These are phyloP conservation scores for Ustilago crameri DNA, from an alignment of 1,284 basidiomycete species.

Conservation along the genomic window DNA sequence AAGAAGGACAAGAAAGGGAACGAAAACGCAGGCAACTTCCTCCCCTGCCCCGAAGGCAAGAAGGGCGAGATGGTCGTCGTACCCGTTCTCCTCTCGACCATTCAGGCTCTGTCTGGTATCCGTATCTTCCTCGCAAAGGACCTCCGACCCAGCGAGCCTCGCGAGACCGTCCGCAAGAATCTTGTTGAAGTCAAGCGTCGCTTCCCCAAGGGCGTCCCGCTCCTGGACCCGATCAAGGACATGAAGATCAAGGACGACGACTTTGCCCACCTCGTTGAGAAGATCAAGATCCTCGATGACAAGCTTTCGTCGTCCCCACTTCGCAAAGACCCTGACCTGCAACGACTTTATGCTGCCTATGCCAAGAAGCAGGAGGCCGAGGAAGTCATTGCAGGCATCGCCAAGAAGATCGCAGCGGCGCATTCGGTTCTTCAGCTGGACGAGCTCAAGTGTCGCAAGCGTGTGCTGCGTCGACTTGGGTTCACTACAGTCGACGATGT, in stretches of 20 bases:
- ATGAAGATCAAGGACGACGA: conserved; percentile 96
- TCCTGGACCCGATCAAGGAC: conserved; percentile 92
- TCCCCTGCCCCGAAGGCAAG: conserved; percentile 47
- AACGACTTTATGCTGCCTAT: conserved; percentile 82
- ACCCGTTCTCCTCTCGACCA: conserved; percentile 85
- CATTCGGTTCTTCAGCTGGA: conserved; percentile 95
- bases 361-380: conserved; percentile 80
- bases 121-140: conserved; percentile 91
- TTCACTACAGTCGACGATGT: conserved; percentile 91
- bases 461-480: conserved; percentile 88
- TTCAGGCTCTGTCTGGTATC: conserved; percentile 87
- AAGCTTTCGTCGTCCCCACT: conserved; percentile 47
- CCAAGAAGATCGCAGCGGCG: conserved; percentile 86
- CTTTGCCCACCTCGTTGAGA: conserved; percentile 78
- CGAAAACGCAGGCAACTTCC: conserved; percentile 33
- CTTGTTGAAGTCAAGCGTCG: conserved; percentile 88
- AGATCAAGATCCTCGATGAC: conserved; percentile 58
- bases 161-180: conserved; percentile 88
- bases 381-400: conserved; percentile 78
- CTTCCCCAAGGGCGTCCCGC: conserved; percentile 83
- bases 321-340: conserved; percentile 75
- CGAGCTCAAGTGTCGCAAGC: conserved; percentile 94
- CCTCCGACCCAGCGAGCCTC: conserved; percentile 78
- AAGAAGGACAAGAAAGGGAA: conserved; percentile 20
- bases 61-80: conserved; percentile 79